These are phyloP conservation scores for Plenodomus lindquistii DNA, from an alignment of 2,329 filamentous ascomycete species.

Conservation along the genomic window DNA sequence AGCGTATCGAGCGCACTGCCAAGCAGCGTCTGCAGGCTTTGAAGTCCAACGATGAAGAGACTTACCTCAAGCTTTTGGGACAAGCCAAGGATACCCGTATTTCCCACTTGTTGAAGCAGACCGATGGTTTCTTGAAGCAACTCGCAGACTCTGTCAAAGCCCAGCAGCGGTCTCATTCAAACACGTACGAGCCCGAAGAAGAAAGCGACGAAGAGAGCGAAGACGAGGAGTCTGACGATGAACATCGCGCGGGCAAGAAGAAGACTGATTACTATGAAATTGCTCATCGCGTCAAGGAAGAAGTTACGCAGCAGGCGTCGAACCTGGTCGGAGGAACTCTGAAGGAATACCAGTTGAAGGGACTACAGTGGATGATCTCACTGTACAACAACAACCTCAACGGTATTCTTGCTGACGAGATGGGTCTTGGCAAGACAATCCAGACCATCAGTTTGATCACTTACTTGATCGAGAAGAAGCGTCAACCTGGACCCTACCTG, in stretches of 20 bases:
- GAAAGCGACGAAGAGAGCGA: slow-evolving; percentile 58
- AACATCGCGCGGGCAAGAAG: slow-evolving; percentile 65
- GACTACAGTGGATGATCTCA: slow-evolving; percentile 99
- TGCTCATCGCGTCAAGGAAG: slow-evolving; percentile 93
- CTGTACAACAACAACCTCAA: slow-evolving; percentile 99
- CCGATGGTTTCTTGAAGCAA: slow-evolving; percentile 95
- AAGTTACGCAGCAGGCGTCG: slow-evolving; percentile 77
- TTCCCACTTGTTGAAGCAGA: slow-evolving; percentile 93
- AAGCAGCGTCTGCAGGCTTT: slow-evolving; percentile 99
- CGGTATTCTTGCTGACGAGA: slow-evolving; percentile 97
- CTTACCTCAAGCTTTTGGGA: slow-evolving; percentile 94
- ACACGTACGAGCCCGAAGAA: slow-evolving; percentile 73
- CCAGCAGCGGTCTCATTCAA: slow-evolving; percentile 82
- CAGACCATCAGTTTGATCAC: slow-evolving; percentile 98
- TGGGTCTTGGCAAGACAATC: slow-evolving; percentile 99
- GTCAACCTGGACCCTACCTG: slow-evolving; percentile 87
- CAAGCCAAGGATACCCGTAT: slow-evolving; percentile 99
- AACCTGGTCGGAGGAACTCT: slow-evolving; percentile 90
- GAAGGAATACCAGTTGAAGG: slow-evolving; percentile 98
- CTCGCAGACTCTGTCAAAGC: slow-evolving; percentile 92
- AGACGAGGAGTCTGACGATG: slow-evolving; percentile 68
- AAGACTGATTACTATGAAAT: slow-evolving; percentile 99
- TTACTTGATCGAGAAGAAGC: slow-evolving; percentile 94
- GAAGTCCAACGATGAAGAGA: slow-evolving; percentile 99
- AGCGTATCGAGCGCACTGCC: slow-evolving; percentile 93